Evolutionary conservation across 805 yeast genomes (phyloP).

Genomic region (Kodamaea restingae): DNA sequence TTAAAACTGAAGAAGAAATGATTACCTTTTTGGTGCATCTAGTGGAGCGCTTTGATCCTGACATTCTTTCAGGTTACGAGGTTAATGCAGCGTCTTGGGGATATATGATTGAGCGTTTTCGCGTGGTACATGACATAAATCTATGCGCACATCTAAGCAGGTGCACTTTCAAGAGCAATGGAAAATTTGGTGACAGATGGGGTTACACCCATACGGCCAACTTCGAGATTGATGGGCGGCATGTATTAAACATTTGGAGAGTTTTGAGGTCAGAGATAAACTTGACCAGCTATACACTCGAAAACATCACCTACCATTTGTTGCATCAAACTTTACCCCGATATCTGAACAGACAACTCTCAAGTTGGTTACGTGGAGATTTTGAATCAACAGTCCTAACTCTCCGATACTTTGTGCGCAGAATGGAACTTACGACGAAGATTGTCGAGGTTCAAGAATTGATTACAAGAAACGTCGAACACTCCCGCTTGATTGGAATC

Average conservation of each 20-base stretch:
- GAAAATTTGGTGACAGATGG: conserved; percentile 66
- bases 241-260: conserved; percentile 84
- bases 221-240: conserved; percentile 71
- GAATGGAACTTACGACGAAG: conserved; percentile 41
- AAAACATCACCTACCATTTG: conserved; percentile 66
- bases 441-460: conserved; percentile 61
- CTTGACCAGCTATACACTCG: conserved; percentile 67
- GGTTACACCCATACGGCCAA: conserved; percentile 77
- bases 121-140: conserved; percentile 44
- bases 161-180: conserved; percentile 44
- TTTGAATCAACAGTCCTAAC: conserved; percentile 35
- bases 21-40: conserved; percentile 50
- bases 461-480: conserved; percentile 69
- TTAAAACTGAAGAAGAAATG: conserved; percentile 56
- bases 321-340: conserved; percentile 68
- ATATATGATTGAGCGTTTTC: conserved; percentile 65
- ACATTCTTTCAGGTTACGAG: conserved; percentile 82
- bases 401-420: conserved; percentile 43
- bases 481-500: conserved; percentile 80
- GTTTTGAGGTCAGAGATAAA: conserved; percentile 58
- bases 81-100: conserved; percentile 86
- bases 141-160: conserved; percentile 60
- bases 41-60: conserved; percentile 74
- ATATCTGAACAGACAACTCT: conserved; percentile 46
- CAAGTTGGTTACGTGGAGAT: conserved; percentile 36